phyloP scores from a whole-genome alignment of 1,284 basidiomycete species.

The Tilletia horrida region DNA sequence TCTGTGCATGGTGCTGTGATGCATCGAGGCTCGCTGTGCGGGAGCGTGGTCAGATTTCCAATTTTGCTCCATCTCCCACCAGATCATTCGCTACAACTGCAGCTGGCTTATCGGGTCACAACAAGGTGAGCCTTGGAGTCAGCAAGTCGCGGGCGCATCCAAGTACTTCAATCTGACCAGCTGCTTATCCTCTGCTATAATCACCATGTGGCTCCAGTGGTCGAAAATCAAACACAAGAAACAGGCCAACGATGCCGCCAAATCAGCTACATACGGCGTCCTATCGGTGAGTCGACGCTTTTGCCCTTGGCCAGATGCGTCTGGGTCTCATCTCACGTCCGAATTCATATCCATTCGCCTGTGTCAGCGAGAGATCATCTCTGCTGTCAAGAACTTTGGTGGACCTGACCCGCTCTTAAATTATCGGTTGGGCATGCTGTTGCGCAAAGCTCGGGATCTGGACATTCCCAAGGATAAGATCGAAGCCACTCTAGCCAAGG shows the following conservation, averaged over 20 bases:
- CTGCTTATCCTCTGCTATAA: too few relatives aligned
- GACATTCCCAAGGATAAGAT: constrained; percentile 27
- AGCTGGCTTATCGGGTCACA: background rate
- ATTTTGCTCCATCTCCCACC: constrained; percentile 1
- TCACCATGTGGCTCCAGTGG: constrained; percentile 18
- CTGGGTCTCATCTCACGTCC: too few relatives aligned
- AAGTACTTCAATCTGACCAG: too few relatives aligned
- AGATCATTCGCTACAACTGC: constrained; percentile 3
- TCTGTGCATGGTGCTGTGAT: too few relatives aligned
- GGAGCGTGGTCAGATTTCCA: background rate
- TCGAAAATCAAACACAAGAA: constrained; percentile 33
- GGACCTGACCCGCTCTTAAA: constrained; percentile 22
- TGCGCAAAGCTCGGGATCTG: constrained; percentile 25
- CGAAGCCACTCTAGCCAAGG: constrained; percentile 27
- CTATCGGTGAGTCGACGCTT: constrained; percentile 18
- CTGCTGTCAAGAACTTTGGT: constrained; percentile 14
- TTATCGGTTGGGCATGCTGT: constrained; percentile 17
- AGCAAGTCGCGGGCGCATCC: too few relatives aligned
- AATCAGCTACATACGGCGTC: constrained; percentile 21
- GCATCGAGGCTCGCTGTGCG: too few relatives aligned
- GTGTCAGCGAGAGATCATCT: constrained; percentile 9
- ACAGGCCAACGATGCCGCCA: constrained; percentile 25
- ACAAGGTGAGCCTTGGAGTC: constrained; percentile 2
- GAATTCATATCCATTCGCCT: too few relatives aligned
- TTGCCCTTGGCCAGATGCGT: too few relatives aligned